A percentile compares a stretch with the other conserved stretches of the same genome.
Evolutionary conservation across 768 basidiomycete species (phyloP).

Genomic region (Russula sp.): DNA sequence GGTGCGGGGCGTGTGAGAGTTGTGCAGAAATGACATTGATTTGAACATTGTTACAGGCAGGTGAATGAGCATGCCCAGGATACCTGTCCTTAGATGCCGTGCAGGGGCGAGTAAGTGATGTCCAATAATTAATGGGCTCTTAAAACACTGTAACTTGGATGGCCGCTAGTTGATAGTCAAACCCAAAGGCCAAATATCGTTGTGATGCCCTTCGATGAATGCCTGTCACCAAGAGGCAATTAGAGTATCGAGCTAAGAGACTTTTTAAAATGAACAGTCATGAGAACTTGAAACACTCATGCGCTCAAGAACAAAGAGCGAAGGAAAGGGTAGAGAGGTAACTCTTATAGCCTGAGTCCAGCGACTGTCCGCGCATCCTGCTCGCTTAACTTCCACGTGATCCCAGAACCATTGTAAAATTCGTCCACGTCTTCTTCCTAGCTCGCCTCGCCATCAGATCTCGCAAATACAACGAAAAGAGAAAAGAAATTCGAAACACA

Average conservation of each 20-base stretch:
- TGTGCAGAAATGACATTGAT: no score
- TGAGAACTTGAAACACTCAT: not conserved
- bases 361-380: constrained; percentile 73
- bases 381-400: constrained; percentile 78
- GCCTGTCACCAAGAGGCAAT: not conserved
- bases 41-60: no score
- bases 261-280: not conserved
- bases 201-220: not conserved
- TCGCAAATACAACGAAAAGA: not conserved
- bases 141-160: not conserved
- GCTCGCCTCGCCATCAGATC: no score
- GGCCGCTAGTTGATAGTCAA: not conserved
- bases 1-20: no score
- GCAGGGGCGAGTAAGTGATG: no score
- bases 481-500: constrained; percentile 3
- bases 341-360: constrained; percentile 40
- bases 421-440: constrained; percentile 96
- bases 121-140: no score
- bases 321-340: not conserved
- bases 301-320: no score
- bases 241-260: not conserved
- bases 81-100: no score
- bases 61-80: no score
- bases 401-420: constrained; percentile 91
- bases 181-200: not conserved